Base-by-base conservation (phyloP, 768 basidiomycete genomes). In the Auriscalpium orientale region DNA sequence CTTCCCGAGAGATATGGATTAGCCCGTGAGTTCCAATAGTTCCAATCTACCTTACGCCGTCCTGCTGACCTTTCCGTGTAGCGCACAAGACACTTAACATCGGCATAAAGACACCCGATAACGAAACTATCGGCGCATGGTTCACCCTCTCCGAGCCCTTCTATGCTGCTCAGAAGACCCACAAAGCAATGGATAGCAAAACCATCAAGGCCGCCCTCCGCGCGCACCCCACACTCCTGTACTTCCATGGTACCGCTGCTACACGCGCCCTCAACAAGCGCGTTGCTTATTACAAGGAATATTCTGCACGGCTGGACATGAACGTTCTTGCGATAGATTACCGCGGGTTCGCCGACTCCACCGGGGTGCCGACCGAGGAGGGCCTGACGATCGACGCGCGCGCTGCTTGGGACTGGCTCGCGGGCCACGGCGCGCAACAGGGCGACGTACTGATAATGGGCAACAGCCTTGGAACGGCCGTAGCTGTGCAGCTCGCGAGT, bases 311-410 rank as follows among this genome's bases (percentile, higher is more conserved):
- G 1, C 71, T 91, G 8, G 72, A 74, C 16, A 80, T 80, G 18
- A 95, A 95, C 67, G 85, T 97, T 13, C 72, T 98, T 22, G 84
- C 83, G 1, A 82, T 91, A 37, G 95, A 98, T 70, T 98, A 98
- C 67, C 82, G 95, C 49, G 95, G 95, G 1, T 98, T 88, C 64
- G 95, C 75, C 2, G 94, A 98, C 65, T 95, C 91, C 54, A 78
- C 80, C 1, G 91, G 92, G 1, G 68, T 70, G 0, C 95, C 95
- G 0, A 84, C 80, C 22, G 87, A 95, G 68, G 68, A 67, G 11
- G 95, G 95, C 0, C 73, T 98, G 0, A 67, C 80, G 1, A 70
- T 66, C 2, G 90, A 98, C 65, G 91, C 89, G 1, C 75, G 81
- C 40, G 79, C 90, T 0, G 90, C 86, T 0, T 95, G 84, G 80